phyloP scores from a whole-genome alignment of 2,329 filamentous ascomycete species.

The Aureobasidium musti region DNA sequence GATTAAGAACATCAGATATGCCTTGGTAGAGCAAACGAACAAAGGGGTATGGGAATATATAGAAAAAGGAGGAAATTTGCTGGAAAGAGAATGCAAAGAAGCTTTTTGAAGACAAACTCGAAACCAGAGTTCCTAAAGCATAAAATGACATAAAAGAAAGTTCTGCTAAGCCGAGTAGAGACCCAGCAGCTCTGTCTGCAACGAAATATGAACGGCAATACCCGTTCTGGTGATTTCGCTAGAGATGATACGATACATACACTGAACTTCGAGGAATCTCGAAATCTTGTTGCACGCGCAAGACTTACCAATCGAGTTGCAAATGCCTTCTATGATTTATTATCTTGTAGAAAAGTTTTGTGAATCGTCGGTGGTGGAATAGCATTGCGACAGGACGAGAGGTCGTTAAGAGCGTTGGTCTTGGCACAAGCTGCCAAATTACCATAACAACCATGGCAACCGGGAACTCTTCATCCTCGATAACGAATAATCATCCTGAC shows the following conservation, averaged over 20 bases:
- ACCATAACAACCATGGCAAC: not conserved
- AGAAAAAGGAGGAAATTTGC: too few species aligned
- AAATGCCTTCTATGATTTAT: too few species aligned
- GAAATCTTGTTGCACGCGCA: too few species aligned
- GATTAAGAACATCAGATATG: not conserved
- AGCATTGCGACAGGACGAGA: not conserved
- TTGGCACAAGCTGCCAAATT: not conserved
- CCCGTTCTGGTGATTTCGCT: too few species aligned
- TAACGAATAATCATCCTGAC: not conserved
- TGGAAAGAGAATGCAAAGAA: too few species aligned
- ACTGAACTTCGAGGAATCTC: too few species aligned
- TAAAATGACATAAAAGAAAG: not conserved
- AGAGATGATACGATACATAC: too few species aligned
- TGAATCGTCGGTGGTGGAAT: not conserved
- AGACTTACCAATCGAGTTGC: too few species aligned
- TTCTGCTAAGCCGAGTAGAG: not conserved
- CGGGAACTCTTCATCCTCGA: not conserved
- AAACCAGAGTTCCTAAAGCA: not conserved
- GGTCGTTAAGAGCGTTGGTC: not conserved
- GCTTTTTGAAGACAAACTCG: not conserved
- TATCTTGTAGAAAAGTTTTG: too few species aligned
- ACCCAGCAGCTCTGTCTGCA: not conserved
- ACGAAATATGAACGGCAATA: not conserved
- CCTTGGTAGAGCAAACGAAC: not conserved
- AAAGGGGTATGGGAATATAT: too few species aligned